Evolutionary conservation across 2,329 filamentous ascomycete species (phyloP), one percentile per base, ranked within the genome.

Genomic region (Diaporthe citriasiana): DNA sequence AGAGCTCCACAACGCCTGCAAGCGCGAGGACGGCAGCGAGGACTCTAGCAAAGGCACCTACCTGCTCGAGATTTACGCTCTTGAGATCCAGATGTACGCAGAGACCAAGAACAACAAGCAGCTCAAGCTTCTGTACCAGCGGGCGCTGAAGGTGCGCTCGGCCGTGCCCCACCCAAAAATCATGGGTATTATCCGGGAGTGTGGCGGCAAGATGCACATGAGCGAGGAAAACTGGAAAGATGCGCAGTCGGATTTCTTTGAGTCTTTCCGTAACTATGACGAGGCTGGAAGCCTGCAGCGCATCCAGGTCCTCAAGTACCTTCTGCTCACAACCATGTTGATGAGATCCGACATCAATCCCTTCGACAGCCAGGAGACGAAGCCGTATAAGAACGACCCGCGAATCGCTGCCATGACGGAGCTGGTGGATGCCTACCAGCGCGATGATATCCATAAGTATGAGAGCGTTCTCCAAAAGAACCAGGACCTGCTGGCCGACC

Each of bases 201-300:
- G 97, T 82, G 97, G 97, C 80, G 97, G 97, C 79, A 99, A 99
- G 88, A 99, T 99, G 97, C 95, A 98, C 86, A 98, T 99, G 97
- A 97, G 94, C 83, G 97, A 99, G 87, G 97, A 98, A 86, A 98
- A 98, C 82, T 99, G 97, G 97, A 95, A 97, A 82, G 94, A 95
- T 80, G 97, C 97, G 0, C 95, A 98, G 84, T 96, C 92, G 79
- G 97, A 98, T 86, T 99, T 99, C 84, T 98, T 98, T 83, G 97
- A 99, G 83, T 97, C 96, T 0, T 99, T 99, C 87, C 94, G 95
- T 73, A 98, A 98, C 85, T 99, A 98, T 85, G 97, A 99, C 82
- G 97, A 99, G 86, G 97, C 97, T 53, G 97, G 97, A 59, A 98
- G 95, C 35, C 89, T 98, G 79, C 96, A 98, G 83, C 92, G 97